Conservation (phyloP, 2,329 filamentous ascomycete genomes). For the Clonostachys byssicola region DNA sequence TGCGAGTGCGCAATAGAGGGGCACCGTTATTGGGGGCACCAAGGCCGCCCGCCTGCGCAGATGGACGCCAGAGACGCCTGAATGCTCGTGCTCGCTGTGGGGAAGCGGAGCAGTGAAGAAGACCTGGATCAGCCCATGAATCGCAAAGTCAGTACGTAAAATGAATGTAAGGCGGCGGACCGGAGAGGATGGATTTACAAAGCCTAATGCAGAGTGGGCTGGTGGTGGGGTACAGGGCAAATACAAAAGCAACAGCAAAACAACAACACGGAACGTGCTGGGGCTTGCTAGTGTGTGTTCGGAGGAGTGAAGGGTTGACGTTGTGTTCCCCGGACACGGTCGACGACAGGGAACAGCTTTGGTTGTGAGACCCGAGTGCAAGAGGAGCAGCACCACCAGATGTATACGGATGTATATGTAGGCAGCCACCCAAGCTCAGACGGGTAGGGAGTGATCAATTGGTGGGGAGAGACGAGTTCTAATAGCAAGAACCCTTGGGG, state of each 20-base stretch:
- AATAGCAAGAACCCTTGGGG: no score
- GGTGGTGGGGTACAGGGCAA: neutral
- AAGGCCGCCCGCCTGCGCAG: no score
- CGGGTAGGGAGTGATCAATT: no score
- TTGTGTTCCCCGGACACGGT: neutral
- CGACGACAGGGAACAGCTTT: no score
- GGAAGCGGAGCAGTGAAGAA: conserved; percentile 3
- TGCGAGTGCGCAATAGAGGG: neutral
- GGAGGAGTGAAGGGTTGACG: neutral
- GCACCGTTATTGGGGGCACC: neutral
- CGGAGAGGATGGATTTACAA: conserved; percentile 6
- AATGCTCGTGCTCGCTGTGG: conserved; percentile 1
- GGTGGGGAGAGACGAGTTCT: no score
- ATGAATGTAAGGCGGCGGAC: conserved; percentile 23
- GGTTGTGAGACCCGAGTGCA: no score
- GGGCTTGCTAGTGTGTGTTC: no score
- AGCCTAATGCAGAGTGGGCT: neutral
- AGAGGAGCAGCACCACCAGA: no score
- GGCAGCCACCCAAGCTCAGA: no score
- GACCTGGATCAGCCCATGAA: conserved; percentile 2
- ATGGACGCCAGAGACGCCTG: neutral
- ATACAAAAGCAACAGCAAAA: neutral
- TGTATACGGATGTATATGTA: no score
- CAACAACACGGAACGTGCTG: neutral
- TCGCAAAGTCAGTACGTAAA: conserved; percentile 25